A percentile compares a stretch with the other conserved stretches of the same genome.
These are phyloP conservation scores for Lipomyces yamadae DNA, from an alignment of 805 yeast species.

Conservation along the genomic window DNA sequence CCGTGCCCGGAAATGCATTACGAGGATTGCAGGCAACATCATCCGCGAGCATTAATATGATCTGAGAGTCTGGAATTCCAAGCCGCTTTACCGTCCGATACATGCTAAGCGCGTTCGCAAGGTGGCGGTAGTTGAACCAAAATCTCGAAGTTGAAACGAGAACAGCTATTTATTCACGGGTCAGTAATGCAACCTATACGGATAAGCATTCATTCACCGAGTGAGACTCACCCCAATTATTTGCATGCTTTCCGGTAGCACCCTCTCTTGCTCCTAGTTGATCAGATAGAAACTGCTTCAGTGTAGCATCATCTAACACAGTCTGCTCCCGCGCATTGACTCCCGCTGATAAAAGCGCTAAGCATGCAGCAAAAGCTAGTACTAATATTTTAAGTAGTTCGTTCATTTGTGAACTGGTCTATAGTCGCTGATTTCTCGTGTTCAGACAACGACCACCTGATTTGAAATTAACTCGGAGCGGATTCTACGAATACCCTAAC, in stretches of 20 bases:
- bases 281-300: slow-evolving; percentile 13
- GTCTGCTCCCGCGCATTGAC: not conserved
- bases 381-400: not conserved
- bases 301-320: not conserved
- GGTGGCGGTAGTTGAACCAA: slow-evolving; percentile 98
- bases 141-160: slow-evolving; percentile 93
- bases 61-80: slow-evolving; percentile 98
- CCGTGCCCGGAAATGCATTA: slow-evolving; percentile 94
- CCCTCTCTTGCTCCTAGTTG: not conserved
- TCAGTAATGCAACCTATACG: not conserved
- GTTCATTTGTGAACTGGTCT: not conserved
- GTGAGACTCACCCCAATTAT: slow-evolving; percentile 55
- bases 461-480: not conserved
- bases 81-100: slow-evolving; percentile 93
- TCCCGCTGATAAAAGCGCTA: not conserved
- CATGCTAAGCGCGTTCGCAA: slow-evolving; percentile 94
- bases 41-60: slow-evolving; percentile 92
- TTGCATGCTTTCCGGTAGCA: slow-evolving; percentile 53
- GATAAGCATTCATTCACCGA: not conserved
- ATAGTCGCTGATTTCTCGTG: not conserved
- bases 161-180: slow-evolving; percentile 58
- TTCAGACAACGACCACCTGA: not conserved
- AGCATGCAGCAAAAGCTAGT: not conserved
- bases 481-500: not conserved
- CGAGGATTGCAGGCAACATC: slow-evolving; percentile 97